These are phyloP conservation scores for Yamadazyma membranifaciens DNA, from an alignment of 1,139 yeast genomes.

Conservation along the genomic window DNA sequence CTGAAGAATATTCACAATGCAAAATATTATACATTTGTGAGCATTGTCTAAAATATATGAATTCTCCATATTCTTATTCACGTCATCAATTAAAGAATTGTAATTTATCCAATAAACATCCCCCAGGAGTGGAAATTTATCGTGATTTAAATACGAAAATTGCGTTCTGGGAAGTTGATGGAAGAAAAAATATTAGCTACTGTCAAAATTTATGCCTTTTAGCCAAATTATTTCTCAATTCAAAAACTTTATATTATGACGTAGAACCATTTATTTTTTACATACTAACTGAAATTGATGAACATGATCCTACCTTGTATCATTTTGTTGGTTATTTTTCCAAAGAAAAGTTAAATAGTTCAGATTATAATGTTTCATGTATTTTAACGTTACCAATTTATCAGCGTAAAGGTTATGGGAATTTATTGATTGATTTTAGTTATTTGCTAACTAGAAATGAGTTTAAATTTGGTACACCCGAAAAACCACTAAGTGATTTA, in stretches of 20 bases:
- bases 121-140: slow-evolving; percentile 92
- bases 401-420: slow-evolving; percentile 89
- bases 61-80: slow-evolving; percentile 61
- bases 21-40: slow-evolving; percentile 75
- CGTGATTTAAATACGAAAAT: slow-evolving; percentile 51
- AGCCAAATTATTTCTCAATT: slow-evolving; percentile 85
- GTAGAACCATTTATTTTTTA: slow-evolving; percentile 94
- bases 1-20: slow-evolving; percentile 74
- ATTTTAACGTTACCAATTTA: slow-evolving; percentile 85
- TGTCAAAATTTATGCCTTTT: slow-evolving; percentile 88
- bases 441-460: slow-evolving; percentile 75
- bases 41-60: slow-evolving; percentile 79
- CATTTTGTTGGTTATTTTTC: slow-evolving; percentile 94
- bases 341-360: slow-evolving; percentile 75
- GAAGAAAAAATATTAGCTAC: slow-evolving; percentile 74
- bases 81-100: slow-evolving; percentile 77
- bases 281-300: slow-evolving; percentile 71
- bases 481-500: slow-evolving; percentile 84
- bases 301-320: slow-evolving; percentile 45
- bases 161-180: slow-evolving; percentile 90
- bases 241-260: slow-evolving; percentile 89
- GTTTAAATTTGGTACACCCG: slow-evolving; percentile 86
- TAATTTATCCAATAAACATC: slow-evolving; percentile 51
- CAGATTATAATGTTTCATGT: slow-evolving; percentile 84
- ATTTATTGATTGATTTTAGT: slow-evolving; percentile 83